These are phyloP conservation scores for Ustilago shanxiensis DNA, from an alignment of 1,284 basidiomycete species.

Conservation along the genomic window DNA sequence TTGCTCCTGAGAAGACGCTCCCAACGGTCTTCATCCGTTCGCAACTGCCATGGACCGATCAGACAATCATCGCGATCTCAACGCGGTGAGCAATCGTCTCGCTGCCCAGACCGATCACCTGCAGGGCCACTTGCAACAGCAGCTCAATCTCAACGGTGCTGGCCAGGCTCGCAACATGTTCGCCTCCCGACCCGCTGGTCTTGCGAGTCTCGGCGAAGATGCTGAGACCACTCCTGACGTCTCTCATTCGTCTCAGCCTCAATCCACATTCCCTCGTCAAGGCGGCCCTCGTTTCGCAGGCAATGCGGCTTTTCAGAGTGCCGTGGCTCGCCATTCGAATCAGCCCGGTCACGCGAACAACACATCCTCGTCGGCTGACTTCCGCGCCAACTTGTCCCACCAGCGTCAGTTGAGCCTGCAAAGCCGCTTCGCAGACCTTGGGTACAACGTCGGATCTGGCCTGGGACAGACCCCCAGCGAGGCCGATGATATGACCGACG, in stretches of 20 bases:
- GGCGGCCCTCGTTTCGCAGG: constrained; percentile 62
- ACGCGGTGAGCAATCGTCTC: constrained; percentile 46
- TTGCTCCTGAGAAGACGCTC: no score
- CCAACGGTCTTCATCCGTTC: neutral
- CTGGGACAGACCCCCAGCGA: constrained; percentile 36
- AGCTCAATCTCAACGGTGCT: constrained; percentile 48
- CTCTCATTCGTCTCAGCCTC: constrained; percentile 16
- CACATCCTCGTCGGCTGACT: constrained; percentile 29
- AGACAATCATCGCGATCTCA: constrained; percentile 42
- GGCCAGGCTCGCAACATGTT: constrained; percentile 45
- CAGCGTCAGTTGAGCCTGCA: constrained; percentile 60
- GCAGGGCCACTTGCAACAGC: constrained; percentile 61
- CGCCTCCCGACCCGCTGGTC: constrained; percentile 44
- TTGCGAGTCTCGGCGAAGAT: constrained; percentile 63
- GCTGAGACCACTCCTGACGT: constrained; percentile 37
- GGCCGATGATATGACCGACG: constrained; percentile 56
- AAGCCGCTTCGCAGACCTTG: constrained; percentile 62
- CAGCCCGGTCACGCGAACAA: constrained; percentile 26
- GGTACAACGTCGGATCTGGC: constrained; percentile 47
- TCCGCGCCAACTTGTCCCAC: constrained; percentile 44
- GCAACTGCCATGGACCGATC: constrained; percentile 19
- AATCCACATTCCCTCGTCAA: constrained; percentile 36
- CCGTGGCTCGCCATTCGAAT: constrained; percentile 56
- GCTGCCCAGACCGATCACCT: constrained; percentile 61
- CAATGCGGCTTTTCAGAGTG: constrained; percentile 64